These are phyloP conservation scores for Hypoxylon subgilvum DNA, from an alignment of 495 filamentous ascomycete species.

Conservation along the genomic window DNA sequence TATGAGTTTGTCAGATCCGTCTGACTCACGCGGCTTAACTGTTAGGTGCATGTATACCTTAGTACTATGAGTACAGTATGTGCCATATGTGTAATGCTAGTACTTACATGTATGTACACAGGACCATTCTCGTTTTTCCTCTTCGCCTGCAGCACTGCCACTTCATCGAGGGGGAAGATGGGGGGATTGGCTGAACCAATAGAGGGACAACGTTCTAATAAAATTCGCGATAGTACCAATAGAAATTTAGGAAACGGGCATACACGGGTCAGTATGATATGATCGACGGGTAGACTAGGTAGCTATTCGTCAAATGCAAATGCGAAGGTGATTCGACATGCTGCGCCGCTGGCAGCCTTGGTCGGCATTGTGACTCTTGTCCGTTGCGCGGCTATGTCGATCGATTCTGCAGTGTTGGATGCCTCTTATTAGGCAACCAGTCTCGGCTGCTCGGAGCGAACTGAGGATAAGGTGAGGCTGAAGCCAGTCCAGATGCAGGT, in stretches of 20 bases:
- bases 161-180: slow-evolving; percentile 8
- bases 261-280: slow-evolving; percentile 1
- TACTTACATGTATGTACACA: background rate
- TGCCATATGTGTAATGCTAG: too few species aligned
- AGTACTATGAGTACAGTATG: background rate
- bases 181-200: slow-evolving; percentile 19
- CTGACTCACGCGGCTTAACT: slow-evolving; percentile 9
- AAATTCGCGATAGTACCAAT: slow-evolving; percentile 1
- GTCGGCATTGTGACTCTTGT: background rate
- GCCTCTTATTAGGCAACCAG: background rate
- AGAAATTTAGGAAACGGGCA: background rate
- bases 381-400: background rate
- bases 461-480: too few species aligned
- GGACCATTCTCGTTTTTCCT: background rate
- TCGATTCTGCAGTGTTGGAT: background rate
- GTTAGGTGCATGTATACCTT: background rate
- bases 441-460: background rate
- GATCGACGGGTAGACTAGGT: slow-evolving; percentile 1
- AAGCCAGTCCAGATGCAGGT: too few species aligned
- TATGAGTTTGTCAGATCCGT: too few species aligned
- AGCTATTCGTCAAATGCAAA: background rate
- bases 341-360: slow-evolving; percentile 11
- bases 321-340: slow-evolving; percentile 1
- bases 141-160: slow-evolving; percentile 17
- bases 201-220: background rate